Evolutionary conservation across 2,329 filamentous ascomycete species (phyloP), one percentile per base, ranked within the genome.

Genomic region (Trichoderma harzianum): DNA sequence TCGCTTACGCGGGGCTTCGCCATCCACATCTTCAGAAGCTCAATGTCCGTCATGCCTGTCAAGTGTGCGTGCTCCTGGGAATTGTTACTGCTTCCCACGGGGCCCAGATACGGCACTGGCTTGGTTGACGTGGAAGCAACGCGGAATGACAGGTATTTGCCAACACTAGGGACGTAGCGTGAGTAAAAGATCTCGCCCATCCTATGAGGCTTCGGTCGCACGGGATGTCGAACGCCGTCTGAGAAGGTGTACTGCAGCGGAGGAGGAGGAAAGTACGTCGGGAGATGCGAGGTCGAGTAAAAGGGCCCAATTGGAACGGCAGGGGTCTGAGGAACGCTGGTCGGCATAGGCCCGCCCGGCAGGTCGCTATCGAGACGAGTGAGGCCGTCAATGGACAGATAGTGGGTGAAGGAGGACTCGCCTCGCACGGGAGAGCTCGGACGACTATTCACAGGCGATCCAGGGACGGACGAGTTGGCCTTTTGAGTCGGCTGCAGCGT

Each of bases 131-230:
- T 83, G 0, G 91, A 93, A 0, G 95, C 94, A 0, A 96, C 91
- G 24, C 96, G 91, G 82, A 99, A 97, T 0, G 93, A 95, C 10
- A 99, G 87, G 75, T 95, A 97, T 79, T 97, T 93, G 7, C 89
- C 89, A 2, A 95, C 84, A 61, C 92, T 95, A 0, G 93, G 93
- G 18, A 98, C 86, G 79, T 92, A 97, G 69, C 96, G 92, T 0
- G 91, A 92, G 80, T 99, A 99, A 77, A 99, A 95, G 0, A 93
- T 90, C 77, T 98, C 94, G 16, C 94, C 94, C 86, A 97, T 94
- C 3, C 93, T 90, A 1, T 94, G 93, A 0, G 95, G 94, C 79
- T 97, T 97, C 1, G 93, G 92, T 0, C 96, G 90, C 55, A 97
- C 84, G 0, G 96, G 96, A 78, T 99, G 96, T 0, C 94, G 91